Evolutionary conservation across 2,329 filamentous ascomycete genomes (phyloP), one percentile per base, ranked within the genome.

Genomic region (Aspergillus sp.): DNA sequence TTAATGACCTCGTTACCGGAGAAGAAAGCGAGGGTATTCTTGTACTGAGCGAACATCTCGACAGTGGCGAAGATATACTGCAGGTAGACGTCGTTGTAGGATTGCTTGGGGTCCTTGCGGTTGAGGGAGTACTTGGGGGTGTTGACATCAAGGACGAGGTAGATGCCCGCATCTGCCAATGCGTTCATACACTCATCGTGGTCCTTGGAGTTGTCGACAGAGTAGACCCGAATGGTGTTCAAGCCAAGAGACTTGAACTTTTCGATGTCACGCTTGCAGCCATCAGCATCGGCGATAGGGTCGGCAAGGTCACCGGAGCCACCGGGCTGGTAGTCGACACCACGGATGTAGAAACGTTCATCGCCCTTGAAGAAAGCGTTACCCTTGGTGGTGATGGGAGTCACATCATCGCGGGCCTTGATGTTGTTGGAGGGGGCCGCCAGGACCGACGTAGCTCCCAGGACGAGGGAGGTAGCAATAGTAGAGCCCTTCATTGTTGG

Each of bases 201-300:
- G 68, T 85, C 72, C 59, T 77, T 74, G 44, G 83, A 84, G 79
- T 95, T 95, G 76, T 96, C 90, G 57, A 94, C 84, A 13, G 86
- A 89, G 79, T 95, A 96, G 53, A 95, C 86, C 69, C 90, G 90
- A 64, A 96, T 78, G 22, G 89, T 90, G 77, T 96, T 96, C 72
- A 95, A 75, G 43, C 90, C 89, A 44, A 96, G 78, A 57, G 89
- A 80, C 75, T 88, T 81, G 82, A 95, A 95, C 66, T 88, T 77
- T 45, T 74, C 71, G 59, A 95, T 85, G 64, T 95, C 89, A 55
- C 90, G 85, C 67, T 81, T 78, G 80, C 90, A 95, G 62, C 77
- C 72, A 3, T 69, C 69, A 20, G 74, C 64, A 60, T 94, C 84
- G 53, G 87, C 83, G 46, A 95, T 84, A 51, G 90, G 89, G 64